These are phyloP conservation scores for Lipomyces japonicus DNA, from an alignment of 805 yeast species.

Conservation along the genomic window DNA sequence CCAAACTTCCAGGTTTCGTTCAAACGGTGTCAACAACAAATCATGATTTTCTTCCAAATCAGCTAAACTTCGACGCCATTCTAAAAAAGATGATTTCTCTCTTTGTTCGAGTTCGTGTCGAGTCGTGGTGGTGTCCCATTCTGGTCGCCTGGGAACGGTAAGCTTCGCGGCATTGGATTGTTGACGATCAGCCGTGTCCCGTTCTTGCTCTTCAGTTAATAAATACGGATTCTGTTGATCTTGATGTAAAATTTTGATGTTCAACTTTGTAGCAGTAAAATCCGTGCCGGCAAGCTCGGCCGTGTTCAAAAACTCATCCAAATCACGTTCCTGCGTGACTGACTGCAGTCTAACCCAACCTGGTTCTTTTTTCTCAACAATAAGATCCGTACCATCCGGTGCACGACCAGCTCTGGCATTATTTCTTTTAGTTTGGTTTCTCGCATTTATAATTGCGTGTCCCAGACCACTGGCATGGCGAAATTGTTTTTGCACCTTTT, in stretches of 20 bases:
- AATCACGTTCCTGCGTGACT: slow-evolving; percentile 88
- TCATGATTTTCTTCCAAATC: slow-evolving; percentile 78
- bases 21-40: slow-evolving; percentile 88
- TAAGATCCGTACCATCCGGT: slow-evolving; percentile 12
- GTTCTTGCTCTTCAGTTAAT: slow-evolving; percentile 55
- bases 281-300: slow-evolving; percentile 96
- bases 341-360: slow-evolving; percentile 87
- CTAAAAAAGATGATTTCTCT: slow-evolving; percentile 85
- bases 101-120: slow-evolving; percentile 73
- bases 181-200: slow-evolving; percentile 60
- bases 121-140: slow-evolving; percentile 71
- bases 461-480: slow-evolving; percentile 26
- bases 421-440: slow-evolving; percentile 13
- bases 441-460: slow-evolving; percentile 25
- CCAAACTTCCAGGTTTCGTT: slow-evolving; percentile 97
- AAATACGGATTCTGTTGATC: slow-evolving; percentile 54
- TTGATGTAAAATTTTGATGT: slow-evolving; percentile 77
- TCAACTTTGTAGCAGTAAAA: slow-evolving; percentile 85
- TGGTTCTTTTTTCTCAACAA: slow-evolving; percentile 44
- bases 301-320: slow-evolving; percentile 91
- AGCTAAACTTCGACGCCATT: slow-evolving; percentile 93
- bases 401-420: slow-evolving; percentile 1
- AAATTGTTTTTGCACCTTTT: slow-evolving; percentile 21
- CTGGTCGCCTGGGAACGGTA: slow-evolving; percentile 90
- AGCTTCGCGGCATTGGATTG: slow-evolving; percentile 50